Evolutionary conservation across 352 stramenopile genomes (phyloP).

Genomic region (Aphanomyces invadans): DNA sequence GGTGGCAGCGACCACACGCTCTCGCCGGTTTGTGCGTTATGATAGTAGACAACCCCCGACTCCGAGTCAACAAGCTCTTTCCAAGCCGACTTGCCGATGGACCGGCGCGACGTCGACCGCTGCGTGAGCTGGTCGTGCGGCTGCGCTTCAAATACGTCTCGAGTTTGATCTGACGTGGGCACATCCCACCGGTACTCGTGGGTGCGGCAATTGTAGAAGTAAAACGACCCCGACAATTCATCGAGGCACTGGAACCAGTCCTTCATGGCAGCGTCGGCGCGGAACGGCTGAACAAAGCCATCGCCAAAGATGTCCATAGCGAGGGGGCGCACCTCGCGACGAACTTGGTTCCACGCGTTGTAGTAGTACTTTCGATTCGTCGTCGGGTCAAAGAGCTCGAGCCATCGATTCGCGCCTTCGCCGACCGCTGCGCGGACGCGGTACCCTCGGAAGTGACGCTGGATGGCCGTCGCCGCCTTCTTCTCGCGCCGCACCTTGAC

Average conservation of each 20-base stretch:
- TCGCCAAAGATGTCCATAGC: slow-evolving; percentile 75
- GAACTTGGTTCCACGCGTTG: slow-evolving; percentile 70
- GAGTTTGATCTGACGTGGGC: slow-evolving; percentile 33
- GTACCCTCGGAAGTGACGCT: slow-evolving; percentile 72
- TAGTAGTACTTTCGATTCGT: slow-evolving; percentile 52
- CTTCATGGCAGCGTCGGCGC: neutral
- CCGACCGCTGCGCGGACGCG: slow-evolving; percentile 54
- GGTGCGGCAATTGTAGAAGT: slow-evolving; percentile 69
- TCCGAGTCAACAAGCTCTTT: slow-evolving; percentile 53
- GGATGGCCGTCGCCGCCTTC: slow-evolving; percentile 58
- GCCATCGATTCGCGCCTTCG: slow-evolving; percentile 74
- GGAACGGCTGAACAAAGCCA: slow-evolving; percentile 35
- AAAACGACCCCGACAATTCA: slow-evolving; percentile 48
- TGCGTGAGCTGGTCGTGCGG: slow-evolving; percentile 33
- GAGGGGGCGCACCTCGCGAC: slow-evolving; percentile 48
- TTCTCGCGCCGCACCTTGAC: slow-evolving; percentile 59
- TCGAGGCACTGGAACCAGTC: slow-evolving; percentile 77
- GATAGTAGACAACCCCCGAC: slow-evolving; percentile 64
- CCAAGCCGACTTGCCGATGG: slow-evolving; percentile 44
- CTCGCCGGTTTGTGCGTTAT: slow-evolving; percentile 39
- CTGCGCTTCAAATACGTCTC: slow-evolving; percentile 41
- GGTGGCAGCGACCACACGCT: slow-evolving; percentile 53
- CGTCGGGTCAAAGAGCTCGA: slow-evolving; percentile 38
- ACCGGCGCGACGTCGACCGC: slow-evolving; percentile 28
- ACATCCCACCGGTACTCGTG: slow-evolving; percentile 73